phyloP scores from a whole-genome alignment of 192 early-diverging fungal genomes.

The Podochytrium sp. region DNA sequence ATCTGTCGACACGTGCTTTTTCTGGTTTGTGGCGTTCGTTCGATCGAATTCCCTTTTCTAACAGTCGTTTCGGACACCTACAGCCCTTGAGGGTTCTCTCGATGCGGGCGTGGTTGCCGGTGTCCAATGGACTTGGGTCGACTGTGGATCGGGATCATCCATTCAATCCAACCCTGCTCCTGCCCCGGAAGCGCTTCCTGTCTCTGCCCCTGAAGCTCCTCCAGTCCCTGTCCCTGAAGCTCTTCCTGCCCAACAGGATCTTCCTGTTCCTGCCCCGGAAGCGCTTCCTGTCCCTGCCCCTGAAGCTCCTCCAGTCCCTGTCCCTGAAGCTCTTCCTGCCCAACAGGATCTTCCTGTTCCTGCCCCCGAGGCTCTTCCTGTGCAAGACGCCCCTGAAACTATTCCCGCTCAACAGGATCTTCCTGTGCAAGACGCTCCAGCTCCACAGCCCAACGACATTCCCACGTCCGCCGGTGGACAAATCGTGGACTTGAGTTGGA shows the following conservation, averaged over 20 bases:
- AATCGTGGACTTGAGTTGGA: too few species aligned
- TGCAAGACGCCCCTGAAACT: too few species aligned
- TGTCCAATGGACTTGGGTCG: constrained; percentile 1
- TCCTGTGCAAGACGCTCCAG: not conserved
- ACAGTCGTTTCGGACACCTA: too few species aligned
- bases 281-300: too few species aligned
- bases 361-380: not conserved
- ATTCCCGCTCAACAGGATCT: too few species aligned
- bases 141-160: not conserved
- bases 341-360: not conserved
- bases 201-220: not conserved
- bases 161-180: not conserved
- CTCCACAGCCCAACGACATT: too few species aligned
- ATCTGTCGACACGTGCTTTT: not conserved
- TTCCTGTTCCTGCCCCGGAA: not conserved
- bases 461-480: too few species aligned
- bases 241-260: too few species aligned
- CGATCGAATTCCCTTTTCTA: too few species aligned
- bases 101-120: not conserved
- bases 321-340: too few species aligned
- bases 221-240: too few species aligned
- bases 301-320: not conserved
- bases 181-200: not conserved
- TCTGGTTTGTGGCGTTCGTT: too few species aligned
- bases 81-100: not conserved